Evolutionary conservation across 2,329 filamentous ascomycete species (phyloP).

Genomic region (Fusarium burgessii): DNA sequence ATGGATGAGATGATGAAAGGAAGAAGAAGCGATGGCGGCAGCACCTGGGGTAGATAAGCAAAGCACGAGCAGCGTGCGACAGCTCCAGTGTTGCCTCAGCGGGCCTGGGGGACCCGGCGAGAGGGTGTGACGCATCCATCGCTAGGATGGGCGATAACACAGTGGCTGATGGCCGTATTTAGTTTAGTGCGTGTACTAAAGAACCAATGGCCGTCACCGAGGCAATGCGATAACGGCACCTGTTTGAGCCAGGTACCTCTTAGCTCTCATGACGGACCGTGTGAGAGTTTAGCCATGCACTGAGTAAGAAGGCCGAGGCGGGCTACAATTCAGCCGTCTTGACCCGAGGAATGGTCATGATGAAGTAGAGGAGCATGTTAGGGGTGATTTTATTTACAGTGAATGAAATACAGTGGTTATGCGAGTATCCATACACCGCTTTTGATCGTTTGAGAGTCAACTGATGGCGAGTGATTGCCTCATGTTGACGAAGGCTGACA

Average conservation of each 20-base stretch:
- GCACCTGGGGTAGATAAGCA: conserved; percentile 50
- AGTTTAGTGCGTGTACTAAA: conserved; percentile 32
- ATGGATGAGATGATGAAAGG: conserved; percentile 45
- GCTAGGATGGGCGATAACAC: conserved; percentile 49
- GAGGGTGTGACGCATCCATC: conserved; percentile 52
- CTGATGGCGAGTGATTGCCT: conserved; percentile 29
- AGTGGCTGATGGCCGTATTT: conserved; percentile 43
- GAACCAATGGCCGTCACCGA: conserved; percentile 48
- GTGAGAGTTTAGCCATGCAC: conserved; percentile 20
- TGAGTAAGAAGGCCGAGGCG: conserved; percentile 26
- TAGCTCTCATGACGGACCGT: conserved; percentile 45
- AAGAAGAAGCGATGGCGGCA: conserved; percentile 46
- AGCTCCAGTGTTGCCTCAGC: conserved; percentile 52
- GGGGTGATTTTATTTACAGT: neutral
- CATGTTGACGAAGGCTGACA: conserved; percentile 30
- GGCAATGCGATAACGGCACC: conserved; percentile 52
- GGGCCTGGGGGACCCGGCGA: conserved; percentile 40
- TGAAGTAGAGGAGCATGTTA: neutral
- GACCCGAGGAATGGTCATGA: conserved; percentile 22
- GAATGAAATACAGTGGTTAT: neutral
- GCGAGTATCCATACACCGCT: conserved; percentile 10
- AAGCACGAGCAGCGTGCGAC: conserved; percentile 44
- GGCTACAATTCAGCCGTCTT: conserved; percentile 31
- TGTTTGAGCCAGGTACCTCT: conserved; percentile 38
- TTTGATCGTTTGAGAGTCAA: conserved; percentile 9